Evolutionary conservation across 768 basidiomycete genomes (phyloP), one percentile per base, ranked within the genome.

Genomic region (Serendipita sp.): DNA sequence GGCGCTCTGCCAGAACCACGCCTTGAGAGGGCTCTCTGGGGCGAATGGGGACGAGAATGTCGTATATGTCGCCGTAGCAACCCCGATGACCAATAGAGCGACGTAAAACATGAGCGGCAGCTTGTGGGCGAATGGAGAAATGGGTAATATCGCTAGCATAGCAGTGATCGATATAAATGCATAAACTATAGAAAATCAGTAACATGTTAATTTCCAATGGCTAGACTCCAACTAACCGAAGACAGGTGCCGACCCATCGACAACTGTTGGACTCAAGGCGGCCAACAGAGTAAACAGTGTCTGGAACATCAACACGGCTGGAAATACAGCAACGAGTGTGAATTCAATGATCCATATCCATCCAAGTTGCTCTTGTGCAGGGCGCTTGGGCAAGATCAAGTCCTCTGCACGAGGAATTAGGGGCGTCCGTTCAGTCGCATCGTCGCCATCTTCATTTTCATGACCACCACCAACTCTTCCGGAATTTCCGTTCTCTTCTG

Each of bases 341-440:
- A 60, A 60, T 35, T 60, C 56, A n/a, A 60, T n/a, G 16, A 60
- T 30, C 56, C 56, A 60, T 8, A 60, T 60, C 56, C 56, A 60
- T 35, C 56, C 56, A 60, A 60, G 56, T n/a, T 24, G 16, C 37
- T 60, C 28, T 37, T 60, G 30, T 37, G 8, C 56, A n/a, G 8
- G 18, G 16, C 37, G 28, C 10, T 18, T 24, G n/a, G 18, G 18
- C 16, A 30, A 24, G 5, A 60, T 30, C 8, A 60, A 30, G 16
- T 60, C 56, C 34, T 60, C 56, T n/a, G 56, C 56, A n/a, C 56
- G 24, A n/a, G 56, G 56, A 32, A 60, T 60, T 8, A 60, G 2
- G 8, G 56, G 56, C n/a, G 56, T 60, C 1, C 56, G 4, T 30
- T 60, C 56, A 5, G n/a, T 32, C 24, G 30, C 4, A n/a, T 24